Evolutionary conservation across 2,329 filamentous ascomycete genomes (phyloP).

Genomic region (Acrocalymma vagum): DNA sequence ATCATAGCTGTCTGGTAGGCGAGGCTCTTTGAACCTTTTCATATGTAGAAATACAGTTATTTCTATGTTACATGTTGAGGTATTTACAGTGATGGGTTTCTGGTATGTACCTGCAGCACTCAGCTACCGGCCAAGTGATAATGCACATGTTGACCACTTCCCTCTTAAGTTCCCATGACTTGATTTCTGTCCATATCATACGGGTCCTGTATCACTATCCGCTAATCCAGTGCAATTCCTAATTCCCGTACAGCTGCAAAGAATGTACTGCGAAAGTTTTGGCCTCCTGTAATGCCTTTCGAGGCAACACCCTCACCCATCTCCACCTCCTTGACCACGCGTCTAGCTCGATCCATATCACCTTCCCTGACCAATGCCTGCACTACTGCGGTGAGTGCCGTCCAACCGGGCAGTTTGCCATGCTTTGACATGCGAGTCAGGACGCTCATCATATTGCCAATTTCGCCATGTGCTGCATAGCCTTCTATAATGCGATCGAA

Average conservation of each 20-base stretch:
- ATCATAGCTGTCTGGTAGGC: no score
- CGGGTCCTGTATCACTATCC: no score
- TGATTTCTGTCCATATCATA: no score
- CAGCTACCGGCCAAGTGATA: neutral
- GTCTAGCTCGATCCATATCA: conserved; percentile 43
- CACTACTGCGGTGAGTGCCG: conserved; percentile 49
- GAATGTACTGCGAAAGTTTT: no score
- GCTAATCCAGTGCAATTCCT: conserved; percentile 18
- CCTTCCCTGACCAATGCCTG: conserved; percentile 46
- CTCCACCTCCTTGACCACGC: conserved; percentile 49
- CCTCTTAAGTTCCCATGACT: no score
- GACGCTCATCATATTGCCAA: conserved; percentile 54
- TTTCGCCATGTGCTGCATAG: conserved; percentile 65
- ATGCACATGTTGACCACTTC: no score
- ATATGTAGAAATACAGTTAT: conserved; percentile 3
- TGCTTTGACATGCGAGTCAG: conserved; percentile 48
- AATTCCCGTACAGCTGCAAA: conserved; percentile 14
- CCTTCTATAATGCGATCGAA: conserved; percentile 77
- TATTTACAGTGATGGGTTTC: no score
- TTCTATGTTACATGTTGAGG: conserved; percentile 1
- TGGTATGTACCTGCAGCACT: conserved; percentile 2
- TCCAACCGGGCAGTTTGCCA: conserved; percentile 53
- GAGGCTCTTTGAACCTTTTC: no score
- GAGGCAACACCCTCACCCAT: conserved; percentile 38
- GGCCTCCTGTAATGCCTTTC: conserved; percentile 25